These are phyloP conservation scores for Diaporthe ilicicola DNA, from an alignment of 2,329 filamentous ascomycete genomes.

Conservation along the genomic window DNA sequence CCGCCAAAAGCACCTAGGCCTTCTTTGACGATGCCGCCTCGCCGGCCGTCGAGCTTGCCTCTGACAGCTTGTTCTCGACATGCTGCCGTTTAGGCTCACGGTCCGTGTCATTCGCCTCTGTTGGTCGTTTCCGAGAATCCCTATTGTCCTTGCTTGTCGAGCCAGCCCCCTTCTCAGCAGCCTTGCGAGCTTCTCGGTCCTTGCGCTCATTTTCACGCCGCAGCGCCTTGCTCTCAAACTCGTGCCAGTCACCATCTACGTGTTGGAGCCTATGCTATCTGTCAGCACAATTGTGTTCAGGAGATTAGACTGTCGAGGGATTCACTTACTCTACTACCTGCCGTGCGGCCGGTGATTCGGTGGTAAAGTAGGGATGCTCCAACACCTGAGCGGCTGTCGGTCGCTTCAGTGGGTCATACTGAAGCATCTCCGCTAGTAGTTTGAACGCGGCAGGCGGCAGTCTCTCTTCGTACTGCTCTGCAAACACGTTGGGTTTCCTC, in stretches of 20 bases:
- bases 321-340: slow-evolving; percentile 81
- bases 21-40: not conserved
- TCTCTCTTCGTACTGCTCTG: slow-evolving; percentile 80
- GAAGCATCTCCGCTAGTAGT: slow-evolving; percentile 83
- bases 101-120: slow-evolving; percentile 37
- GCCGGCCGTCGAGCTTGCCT: not conserved
- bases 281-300: slow-evolving; percentile 42
- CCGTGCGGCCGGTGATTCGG: slow-evolving; percentile 78
- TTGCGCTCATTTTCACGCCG: slow-evolving; percentile 85
- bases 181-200: slow-evolving; percentile 60
- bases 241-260: slow-evolving; percentile 95
- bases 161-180: slow-evolving; percentile 49
- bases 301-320: not conserved
- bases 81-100: slow-evolving; percentile 36
- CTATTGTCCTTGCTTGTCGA: slow-evolving; percentile 31
- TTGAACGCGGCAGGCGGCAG: slow-evolving; percentile 85
- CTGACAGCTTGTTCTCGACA: slow-evolving; percentile 27
- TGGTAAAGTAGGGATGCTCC: slow-evolving; percentile 86
- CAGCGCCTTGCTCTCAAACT: slow-evolving; percentile 96
- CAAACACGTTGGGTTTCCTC: slow-evolving; percentile 77
- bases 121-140: slow-evolving; percentile 50
- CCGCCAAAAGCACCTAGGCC: not conserved
- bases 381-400: slow-evolving; percentile 87
- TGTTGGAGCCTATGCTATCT: slow-evolving; percentile 68
- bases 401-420: slow-evolving; percentile 84